Evolutionary conservation across 495 filamentous ascomycete species (phyloP).

Genomic region (Aspergillus asperescens): DNA sequence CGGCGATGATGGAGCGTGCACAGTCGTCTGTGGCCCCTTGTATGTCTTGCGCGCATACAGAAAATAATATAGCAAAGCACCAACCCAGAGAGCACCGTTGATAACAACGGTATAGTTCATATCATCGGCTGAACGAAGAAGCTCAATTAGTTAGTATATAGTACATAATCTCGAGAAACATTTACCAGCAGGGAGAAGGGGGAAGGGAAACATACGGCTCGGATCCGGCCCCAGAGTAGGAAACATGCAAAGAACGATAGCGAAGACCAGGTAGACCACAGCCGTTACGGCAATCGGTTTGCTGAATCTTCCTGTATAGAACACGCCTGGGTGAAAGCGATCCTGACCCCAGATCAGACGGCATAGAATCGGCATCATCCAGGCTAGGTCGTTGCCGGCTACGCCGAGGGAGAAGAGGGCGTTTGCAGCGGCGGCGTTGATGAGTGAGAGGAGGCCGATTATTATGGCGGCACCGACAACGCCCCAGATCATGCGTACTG

Average conservation of each 20-base stretch:
- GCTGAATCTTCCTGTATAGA: conserved; percentile 53
- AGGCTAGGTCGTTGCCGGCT: conserved; percentile 58
- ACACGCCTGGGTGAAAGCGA: conserved; percentile 59
- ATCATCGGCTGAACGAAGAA: conserved; percentile 30
- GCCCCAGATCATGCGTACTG: conserved; percentile 58
- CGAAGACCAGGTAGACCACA: conserved; percentile 52
- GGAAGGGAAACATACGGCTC: conserved; percentile 30
- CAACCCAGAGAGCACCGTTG: conserved; percentile 56
- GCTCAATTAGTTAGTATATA: neutral
- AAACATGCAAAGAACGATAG: conserved; percentile 54
- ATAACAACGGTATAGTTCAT: conserved; percentile 68
- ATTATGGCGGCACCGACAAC: conserved; percentile 47
- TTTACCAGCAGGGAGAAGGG: conserved; percentile 2
- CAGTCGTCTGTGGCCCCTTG: conserved; percentile 64
- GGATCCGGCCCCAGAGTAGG: conserved; percentile 54
- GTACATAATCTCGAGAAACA: too few species aligned
- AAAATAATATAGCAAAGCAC: conserved; percentile 57
- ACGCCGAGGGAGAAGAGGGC: conserved; percentile 61
- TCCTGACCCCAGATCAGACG: conserved; percentile 58
- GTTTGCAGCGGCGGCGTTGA: conserved; percentile 52
- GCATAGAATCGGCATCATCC: conserved; percentile 58
- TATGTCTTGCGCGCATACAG: conserved; percentile 65
- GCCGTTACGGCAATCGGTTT: conserved; percentile 50
- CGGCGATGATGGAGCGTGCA: conserved; percentile 23
- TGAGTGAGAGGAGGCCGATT: conserved; percentile 55